Percentiles rank a stretch among this genome's conserved stretches.
These are phyloP conservation scores for Solanum pennellii DNA, from an alignment of 257 asterid genomes.

Conservation along the genomic window DNA sequence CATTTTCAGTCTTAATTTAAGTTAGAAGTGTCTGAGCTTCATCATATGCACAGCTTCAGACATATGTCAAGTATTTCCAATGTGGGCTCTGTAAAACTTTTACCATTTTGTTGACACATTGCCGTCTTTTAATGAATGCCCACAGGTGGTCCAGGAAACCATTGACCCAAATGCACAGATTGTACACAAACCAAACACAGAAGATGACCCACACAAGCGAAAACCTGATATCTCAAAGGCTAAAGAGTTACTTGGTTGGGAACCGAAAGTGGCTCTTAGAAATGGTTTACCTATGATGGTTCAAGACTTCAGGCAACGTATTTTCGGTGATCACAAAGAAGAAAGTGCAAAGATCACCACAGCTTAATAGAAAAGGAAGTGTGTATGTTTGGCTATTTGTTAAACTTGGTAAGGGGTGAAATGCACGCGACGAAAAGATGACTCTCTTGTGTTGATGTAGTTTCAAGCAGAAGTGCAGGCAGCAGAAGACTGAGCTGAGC, in stretches of 20 bases:
- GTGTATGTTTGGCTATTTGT: neutral
- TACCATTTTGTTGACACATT: neutral
- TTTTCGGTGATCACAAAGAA: slow-evolving; percentile 77
- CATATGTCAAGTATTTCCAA: neutral
- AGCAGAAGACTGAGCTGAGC: neutral
- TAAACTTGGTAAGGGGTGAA: neutral
- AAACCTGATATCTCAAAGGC: slow-evolving; percentile 90
- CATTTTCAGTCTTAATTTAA: neutral
- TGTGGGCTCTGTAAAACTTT: neutral
- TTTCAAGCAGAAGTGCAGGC: neutral
- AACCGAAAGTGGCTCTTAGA: slow-evolving; percentile 75
- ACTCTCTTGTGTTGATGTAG: neutral
- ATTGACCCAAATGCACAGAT: slow-evolving; percentile 82
- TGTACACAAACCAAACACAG: slow-evolving; percentile 83
- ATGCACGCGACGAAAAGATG: neutral
- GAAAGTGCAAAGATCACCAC: slow-evolving; percentile 5
- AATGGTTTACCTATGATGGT: slow-evolving; percentile 96
- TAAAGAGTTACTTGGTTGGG: slow-evolving; percentile 83
- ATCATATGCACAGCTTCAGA: neutral
- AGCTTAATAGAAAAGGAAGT: neutral
- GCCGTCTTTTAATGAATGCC: neutral
- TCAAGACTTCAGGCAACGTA: slow-evolving; percentile 76
- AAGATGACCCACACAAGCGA: slow-evolving; percentile 96
- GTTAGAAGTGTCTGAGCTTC: neutral
- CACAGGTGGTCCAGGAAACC: slow-evolving; percentile 90